Evolutionary conservation across 129 eudicot species (phyloP), one percentile per base, ranked within the genome.

Genomic region (Sambucus nigra): DNA sequence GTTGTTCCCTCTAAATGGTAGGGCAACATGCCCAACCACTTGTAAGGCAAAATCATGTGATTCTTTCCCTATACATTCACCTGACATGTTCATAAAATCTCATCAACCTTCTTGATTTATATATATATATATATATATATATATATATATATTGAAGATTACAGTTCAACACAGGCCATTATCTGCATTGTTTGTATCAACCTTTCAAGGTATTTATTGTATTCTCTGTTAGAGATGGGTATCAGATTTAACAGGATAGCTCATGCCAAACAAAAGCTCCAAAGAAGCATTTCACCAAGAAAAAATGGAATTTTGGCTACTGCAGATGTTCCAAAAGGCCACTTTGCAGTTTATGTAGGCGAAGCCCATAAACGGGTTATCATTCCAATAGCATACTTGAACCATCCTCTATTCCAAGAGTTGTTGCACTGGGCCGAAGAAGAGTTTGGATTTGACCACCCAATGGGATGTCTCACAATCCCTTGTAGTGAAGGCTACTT

Each of bases 11-110:
- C 24, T 31, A 73, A n/a, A 63, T 73, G 86, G 86, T 79, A 70
- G 86, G 86, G 51, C 77, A 61, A 12, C 0, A 54, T 79, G 76
- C 52, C 70, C 21, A 70, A 46, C 62, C 54, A 67, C 65, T 53
- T 15, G 64, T 70, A 59, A 68, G 65, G 73, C 86, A 72, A 71
- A 49, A 63, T 75, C 86, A 79, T 79, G 86, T 79, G 86, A 66
- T 51, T 26, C 26, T 69, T 51, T 38, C 50, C 69, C 64, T 39
- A 51, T 49, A 47, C 7, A 54, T 59, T 54, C 69, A 51, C 63
- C 61, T 47, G 49, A 57, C 64, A 63, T 71, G 55, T 68, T 33
- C 33, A 20, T 41, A 38, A 61, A 46, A 53, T 59, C 44, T 32
- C 35, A 32, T 19, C 19, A 10, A 13, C 53, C 42, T 2, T 29